Percentiles rank a stretch among this genome's conserved stretches.
These are phyloP conservation scores for Pseudogymnoascus sp. DNA, from an alignment of 2,329 filamentous ascomycete genomes.

Conservation along the genomic window DNA sequence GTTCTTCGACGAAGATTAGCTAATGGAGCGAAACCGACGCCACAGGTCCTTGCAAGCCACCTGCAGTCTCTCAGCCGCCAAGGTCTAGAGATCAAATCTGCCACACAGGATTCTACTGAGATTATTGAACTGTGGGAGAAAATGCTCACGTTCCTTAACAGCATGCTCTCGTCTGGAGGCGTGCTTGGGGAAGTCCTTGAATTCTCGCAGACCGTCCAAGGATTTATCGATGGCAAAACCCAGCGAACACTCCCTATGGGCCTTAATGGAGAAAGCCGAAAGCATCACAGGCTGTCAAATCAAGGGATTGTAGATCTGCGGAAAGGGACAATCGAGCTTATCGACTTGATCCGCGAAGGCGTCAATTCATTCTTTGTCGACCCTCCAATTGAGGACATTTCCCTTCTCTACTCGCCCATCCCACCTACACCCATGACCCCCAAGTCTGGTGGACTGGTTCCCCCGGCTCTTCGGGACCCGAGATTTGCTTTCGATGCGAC, in stretches of 20 bases:
- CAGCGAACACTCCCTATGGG: conserved; percentile 74
- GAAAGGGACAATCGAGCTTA: conserved; percentile 73
- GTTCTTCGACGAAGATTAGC: conserved; percentile 77
- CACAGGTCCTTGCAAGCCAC: conserved; percentile 65
- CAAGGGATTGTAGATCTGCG: conserved; percentile 67
- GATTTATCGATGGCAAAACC: conserved; percentile 80
- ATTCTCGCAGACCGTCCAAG: conserved; percentile 88
- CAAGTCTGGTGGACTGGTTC: conserved; percentile 44
- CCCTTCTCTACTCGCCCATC: conserved; percentile 75
- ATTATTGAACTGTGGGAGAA: conserved; percentile 92
- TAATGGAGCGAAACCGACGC: conserved; percentile 62
- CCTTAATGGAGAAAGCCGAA: conserved; percentile 71
- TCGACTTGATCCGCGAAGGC: conserved; percentile 73
- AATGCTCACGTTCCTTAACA: conserved; percentile 65
- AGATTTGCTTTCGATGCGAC: conserved; percentile 74
- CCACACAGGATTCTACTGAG: conserved; percentile 69
- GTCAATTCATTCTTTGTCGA: conserved; percentile 79
- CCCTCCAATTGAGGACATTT: conserved; percentile 84
- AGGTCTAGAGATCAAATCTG: conserved; percentile 51
- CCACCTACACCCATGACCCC: conserved; percentile 65
- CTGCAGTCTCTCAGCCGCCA: conserved; percentile 68
- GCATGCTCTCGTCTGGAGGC: conserved; percentile 70
- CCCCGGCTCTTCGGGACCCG: conserved; percentile 57
- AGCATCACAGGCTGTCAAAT: conserved; percentile 72
- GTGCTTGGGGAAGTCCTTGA: conserved; percentile 84